These are phyloP conservation scores for Candida boleticola DNA, from an alignment of 805 yeast species.

Conservation along the genomic window DNA sequence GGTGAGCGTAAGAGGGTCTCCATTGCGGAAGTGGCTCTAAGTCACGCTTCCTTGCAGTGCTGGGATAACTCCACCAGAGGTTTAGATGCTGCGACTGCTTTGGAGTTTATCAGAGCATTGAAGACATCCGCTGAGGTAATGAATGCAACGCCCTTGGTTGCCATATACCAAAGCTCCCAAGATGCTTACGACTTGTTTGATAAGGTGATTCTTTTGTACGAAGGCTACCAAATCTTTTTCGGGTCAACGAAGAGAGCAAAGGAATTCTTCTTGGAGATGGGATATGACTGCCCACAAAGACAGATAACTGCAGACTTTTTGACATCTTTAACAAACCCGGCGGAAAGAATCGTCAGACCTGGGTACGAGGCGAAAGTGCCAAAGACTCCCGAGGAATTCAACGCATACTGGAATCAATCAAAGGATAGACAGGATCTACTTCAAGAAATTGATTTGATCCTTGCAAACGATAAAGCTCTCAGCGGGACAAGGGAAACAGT, in stretches of 20 bases:
- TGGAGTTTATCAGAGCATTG: conserved; percentile 60
- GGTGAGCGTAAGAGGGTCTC: conserved; percentile 74
- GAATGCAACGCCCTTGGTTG: conserved; percentile 57
- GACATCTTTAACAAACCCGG: conserved; percentile 30
- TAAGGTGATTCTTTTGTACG: conserved; percentile 55
- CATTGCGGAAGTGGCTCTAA: conserved; percentile 60
- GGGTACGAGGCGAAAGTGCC: conserved; percentile 31
- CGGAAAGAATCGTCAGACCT: conserved; percentile 32
- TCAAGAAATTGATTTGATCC: conserved; percentile 13
- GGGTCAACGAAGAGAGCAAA: conserved; percentile 55
- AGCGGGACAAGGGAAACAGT: too few species aligned
- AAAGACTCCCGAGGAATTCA: conserved; percentile 24
- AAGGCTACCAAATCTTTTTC: conserved; percentile 60
- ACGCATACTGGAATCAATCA: conserved; percentile 28
- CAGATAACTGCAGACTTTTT: conserved; percentile 35
- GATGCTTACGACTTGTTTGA: conserved; percentile 61
- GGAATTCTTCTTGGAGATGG: conserved; percentile 32
- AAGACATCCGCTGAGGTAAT: conserved; percentile 57
- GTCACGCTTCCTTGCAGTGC: conserved; percentile 53
- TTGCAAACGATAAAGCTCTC: conserved; percentile 15
- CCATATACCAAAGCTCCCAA: conserved; percentile 69
- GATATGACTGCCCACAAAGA: conserved; percentile 40
- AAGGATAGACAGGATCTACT: conserved; percentile 16
- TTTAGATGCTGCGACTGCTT: conserved; percentile 69
- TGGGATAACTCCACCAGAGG: conserved; percentile 75